These are phyloP conservation scores for Protomyces pachydermus DNA, from an alignment of 1,139 yeast species.

Conservation along the genomic window DNA sequence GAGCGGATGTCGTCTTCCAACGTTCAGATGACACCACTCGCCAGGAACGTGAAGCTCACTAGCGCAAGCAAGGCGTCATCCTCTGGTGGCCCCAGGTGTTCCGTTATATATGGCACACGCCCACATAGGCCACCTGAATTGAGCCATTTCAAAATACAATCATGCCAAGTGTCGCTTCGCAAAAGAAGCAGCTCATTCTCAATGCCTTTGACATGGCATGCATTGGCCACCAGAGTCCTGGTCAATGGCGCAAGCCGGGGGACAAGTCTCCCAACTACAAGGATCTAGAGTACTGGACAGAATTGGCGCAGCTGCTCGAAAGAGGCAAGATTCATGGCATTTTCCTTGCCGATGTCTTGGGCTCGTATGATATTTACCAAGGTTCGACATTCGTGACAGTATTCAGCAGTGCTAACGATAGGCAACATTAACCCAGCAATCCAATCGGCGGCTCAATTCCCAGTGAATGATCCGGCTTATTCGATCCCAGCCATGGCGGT, in stretches of 20 bases:
- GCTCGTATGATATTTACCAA: slow-evolving; percentile 47
- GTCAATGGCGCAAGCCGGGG: slow-evolving; percentile 47
- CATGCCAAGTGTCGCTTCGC: neutral
- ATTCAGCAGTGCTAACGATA: neutral
- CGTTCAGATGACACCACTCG: too few relatives aligned
- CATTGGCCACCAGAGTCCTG: slow-evolving; percentile 44
- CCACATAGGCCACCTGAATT: neutral
- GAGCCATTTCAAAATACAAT: neutral
- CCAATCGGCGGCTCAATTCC: slow-evolving; percentile 42
- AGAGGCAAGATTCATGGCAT: slow-evolving; percentile 47
- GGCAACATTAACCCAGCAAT: slow-evolving; percentile 43
- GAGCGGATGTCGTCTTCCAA: too few relatives aligned
- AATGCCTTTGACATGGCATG: slow-evolving; percentile 46
- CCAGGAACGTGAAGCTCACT: too few relatives aligned
- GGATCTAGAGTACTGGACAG: slow-evolving; percentile 47
- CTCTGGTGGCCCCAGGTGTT: neutral
- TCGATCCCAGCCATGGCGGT: slow-evolving; percentile 44
- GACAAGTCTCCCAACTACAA: slow-evolving; percentile 43
- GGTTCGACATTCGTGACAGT: neutral
- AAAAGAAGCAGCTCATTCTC: slow-evolving; percentile 37
- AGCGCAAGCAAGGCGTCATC: too few relatives aligned
- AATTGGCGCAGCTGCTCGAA: slow-evolving; percentile 47
- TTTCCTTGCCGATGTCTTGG: slow-evolving; percentile 49
- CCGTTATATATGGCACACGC: neutral
- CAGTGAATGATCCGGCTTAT: slow-evolving; percentile 42